These are phyloP conservation scores for Malbranchea zuffiana DNA, from an alignment of 2,329 filamentous ascomycete species.

Conservation along the genomic window DNA sequence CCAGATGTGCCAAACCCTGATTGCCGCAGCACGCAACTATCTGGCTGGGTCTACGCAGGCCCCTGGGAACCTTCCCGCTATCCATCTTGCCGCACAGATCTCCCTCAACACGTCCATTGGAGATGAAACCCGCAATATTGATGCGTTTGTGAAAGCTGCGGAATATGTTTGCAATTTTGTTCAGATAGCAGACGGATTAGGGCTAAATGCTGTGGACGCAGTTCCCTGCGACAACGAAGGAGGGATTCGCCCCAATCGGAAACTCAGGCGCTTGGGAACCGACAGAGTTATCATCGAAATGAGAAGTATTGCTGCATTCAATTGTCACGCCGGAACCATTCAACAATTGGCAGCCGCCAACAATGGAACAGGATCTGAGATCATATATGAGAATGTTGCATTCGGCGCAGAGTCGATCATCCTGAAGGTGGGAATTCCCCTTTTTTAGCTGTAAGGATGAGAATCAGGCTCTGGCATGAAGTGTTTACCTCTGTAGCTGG, in stretches of 20 bases:
- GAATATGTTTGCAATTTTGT: conserved; percentile 1
- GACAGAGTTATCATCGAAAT: neutral
- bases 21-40: neutral
- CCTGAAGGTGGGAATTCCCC: too few relatives aligned
- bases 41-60: neutral
- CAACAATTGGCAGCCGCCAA: neutral
- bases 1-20: conserved; percentile 1
- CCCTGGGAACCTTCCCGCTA: neutral
- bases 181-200: neutral
- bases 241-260: neutral
- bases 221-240: neutral
- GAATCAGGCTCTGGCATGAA: too few relatives aligned
- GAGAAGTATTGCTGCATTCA: conserved; percentile 1
- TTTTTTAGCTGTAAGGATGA: too few relatives aligned
- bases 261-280: neutral
- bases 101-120: neutral
- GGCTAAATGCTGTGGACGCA: neutral
- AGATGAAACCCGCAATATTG: conserved; percentile 1
- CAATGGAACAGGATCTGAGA: neutral
- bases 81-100: neutral
- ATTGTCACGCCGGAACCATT: neutral
- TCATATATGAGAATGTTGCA: neutral
- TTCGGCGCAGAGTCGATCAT: conserved; percentile 1
- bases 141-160: neutral
- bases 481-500: too few relatives aligned